These are phyloP conservation scores for Aspergillus pseudoglaucus DNA, from an alignment of 2,329 filamentous ascomycete species.

Conservation along the genomic window DNA sequence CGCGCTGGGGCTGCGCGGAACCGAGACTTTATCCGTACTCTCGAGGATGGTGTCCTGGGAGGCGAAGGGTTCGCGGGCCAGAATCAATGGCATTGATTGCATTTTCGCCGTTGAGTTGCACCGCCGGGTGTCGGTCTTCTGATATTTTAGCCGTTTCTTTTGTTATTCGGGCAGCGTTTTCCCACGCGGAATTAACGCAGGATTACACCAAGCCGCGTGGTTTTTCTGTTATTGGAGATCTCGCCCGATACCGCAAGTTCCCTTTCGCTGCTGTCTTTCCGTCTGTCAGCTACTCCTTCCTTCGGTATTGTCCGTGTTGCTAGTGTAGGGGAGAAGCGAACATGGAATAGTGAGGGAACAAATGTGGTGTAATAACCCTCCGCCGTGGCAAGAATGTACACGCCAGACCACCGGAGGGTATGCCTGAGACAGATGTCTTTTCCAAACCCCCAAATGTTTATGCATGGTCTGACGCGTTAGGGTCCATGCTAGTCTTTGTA, in stretches of 20 bases:
- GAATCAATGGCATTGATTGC: constrained; percentile 63
- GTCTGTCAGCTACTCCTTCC: background rate
- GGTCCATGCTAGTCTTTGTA: constrained; percentile 3
- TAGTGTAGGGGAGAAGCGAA: background rate
- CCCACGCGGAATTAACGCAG: constrained; percentile 7
- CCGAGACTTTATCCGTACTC: constrained; percentile 85
- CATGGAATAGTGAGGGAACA: background rate
- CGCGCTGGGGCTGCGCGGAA: constrained; percentile 54
- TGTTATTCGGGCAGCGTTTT: constrained; percentile 11
- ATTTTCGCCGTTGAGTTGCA: constrained; percentile 3
- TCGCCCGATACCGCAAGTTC: constrained; percentile 10
- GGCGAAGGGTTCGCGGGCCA: constrained; percentile 77
- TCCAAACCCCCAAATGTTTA: constrained; percentile 9
- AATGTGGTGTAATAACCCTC: background rate
- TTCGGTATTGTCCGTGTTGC: background rate
- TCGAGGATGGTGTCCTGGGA: constrained; percentile 84
- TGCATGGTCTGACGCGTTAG: constrained; percentile 27
- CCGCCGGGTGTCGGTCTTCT: constrained; percentile 6
- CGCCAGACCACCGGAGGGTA: background rate
- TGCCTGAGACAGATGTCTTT: constrained; percentile 4
- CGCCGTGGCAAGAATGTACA: background rate
- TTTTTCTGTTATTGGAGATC: constrained; percentile 11
- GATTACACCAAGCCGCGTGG: constrained; percentile 9
- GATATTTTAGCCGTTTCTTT: constrained; percentile 9
- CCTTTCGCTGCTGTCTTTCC: constrained; percentile 3